Conservation (phyloP, 1,284 basidiomycete genomes). For the Neonothopanus nambi region DNA sequence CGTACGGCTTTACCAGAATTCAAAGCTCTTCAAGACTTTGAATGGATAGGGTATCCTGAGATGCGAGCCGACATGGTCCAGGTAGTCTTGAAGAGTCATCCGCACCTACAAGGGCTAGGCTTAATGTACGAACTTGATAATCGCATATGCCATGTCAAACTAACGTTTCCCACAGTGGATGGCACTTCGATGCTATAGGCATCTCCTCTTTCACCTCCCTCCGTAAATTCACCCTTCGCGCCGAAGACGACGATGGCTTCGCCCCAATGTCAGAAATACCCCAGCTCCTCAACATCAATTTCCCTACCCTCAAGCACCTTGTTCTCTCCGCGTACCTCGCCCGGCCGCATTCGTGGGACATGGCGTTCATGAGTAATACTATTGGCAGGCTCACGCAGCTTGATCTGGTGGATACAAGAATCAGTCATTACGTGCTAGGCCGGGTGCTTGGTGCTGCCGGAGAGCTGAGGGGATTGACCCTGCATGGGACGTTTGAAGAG, state of each 20-base stretch:
- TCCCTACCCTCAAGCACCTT: conserved; percentile 56
- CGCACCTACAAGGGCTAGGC: conserved; percentile 54
- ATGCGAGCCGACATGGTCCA: conserved; percentile 62
- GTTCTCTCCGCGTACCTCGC: conserved; percentile 65
- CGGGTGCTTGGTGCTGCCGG: conserved; percentile 58
- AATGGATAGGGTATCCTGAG: conserved; percentile 74
- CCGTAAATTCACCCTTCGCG: conserved; percentile 62
- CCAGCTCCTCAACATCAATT: conserved; percentile 60
- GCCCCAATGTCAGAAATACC: conserved; percentile 70
- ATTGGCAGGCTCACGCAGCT: conserved; percentile 66
- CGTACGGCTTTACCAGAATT: conserved; percentile 60
- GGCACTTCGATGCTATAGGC: conserved; percentile 70
- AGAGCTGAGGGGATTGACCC: conserved; percentile 56
- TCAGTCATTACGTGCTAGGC: conserved; percentile 60
- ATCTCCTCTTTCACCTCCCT: conserved; percentile 60
- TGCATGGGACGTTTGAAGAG: conserved; percentile 65
- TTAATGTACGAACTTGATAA: conserved; percentile 42
- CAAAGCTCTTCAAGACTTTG: conserved; percentile 57
- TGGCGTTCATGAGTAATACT: conserved; percentile 57
- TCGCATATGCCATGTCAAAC: neutral
- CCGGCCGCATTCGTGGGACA: conserved; percentile 64
- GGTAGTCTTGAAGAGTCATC: conserved; percentile 50
- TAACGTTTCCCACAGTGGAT: conserved; percentile 44
- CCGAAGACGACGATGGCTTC: conserved; percentile 68
- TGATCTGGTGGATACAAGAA: conserved; percentile 65